These are phyloP conservation scores for Aureobasidium sp. DNA, from an alignment of 2,329 filamentous ascomycete species.

Conservation along the genomic window DNA sequence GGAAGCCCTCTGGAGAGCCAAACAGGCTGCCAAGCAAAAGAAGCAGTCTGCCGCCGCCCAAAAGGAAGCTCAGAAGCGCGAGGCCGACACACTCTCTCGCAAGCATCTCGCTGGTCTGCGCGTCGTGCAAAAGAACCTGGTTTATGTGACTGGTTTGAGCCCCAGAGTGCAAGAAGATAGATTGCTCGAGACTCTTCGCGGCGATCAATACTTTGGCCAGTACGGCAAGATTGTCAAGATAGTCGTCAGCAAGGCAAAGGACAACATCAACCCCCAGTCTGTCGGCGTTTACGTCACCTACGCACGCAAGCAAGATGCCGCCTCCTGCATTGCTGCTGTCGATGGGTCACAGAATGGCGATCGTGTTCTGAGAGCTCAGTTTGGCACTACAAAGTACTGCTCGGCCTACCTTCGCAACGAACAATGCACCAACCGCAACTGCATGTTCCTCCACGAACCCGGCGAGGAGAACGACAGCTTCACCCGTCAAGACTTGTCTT, in stretches of 20 bases:
- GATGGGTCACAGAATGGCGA: constrained; percentile 91
- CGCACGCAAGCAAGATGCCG: constrained; percentile 82
- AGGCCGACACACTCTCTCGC: constrained; percentile 89
- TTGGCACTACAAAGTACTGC: constrained; percentile 96
- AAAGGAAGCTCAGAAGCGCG: constrained; percentile 92
- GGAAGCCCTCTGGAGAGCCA: constrained; percentile 55
- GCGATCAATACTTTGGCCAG: constrained; percentile 91
- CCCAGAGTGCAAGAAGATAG: constrained; percentile 90
- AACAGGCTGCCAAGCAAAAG: constrained; percentile 74
- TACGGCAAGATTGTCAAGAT: constrained; percentile 99
- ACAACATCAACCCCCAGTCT: constrained; percentile 66
- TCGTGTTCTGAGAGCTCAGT: constrained; percentile 67
- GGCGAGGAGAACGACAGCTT: constrained; percentile 98
- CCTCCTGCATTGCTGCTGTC: constrained; percentile 81
- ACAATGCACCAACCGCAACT: constrained; percentile 88
- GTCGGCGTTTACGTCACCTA: constrained; percentile 99
- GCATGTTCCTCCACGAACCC: constrained; percentile 96
- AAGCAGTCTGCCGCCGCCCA: constrained; percentile 86
- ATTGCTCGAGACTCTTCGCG: constrained; percentile 80
- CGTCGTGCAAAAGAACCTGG: constrained; percentile 96
- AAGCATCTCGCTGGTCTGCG: constrained; percentile 94
- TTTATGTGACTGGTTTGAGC: constrained; percentile 92
- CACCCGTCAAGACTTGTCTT: constrained; percentile 86
- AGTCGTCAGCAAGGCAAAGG: constrained; percentile 93
- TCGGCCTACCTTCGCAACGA: constrained; percentile 94